Conservation (phyloP, 148 eudicot genomes). For the Heliamphora exappendiculata region DNA sequence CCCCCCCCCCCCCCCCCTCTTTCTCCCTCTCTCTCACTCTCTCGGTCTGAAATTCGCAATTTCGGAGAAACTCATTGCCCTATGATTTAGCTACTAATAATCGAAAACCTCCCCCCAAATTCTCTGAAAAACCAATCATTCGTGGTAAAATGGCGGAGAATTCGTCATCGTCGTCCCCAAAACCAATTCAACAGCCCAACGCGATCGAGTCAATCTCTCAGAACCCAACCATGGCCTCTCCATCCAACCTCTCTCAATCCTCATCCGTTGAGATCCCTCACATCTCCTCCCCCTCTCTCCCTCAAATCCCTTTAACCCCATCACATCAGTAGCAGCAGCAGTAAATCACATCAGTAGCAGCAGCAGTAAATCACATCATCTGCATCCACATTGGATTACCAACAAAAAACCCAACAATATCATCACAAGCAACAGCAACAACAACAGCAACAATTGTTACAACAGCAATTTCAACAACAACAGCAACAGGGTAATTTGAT, state of each 20-base stretch:
- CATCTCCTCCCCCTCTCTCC: too few relatives aligned
- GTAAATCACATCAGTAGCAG: too few relatives aligned
- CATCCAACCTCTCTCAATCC: slow-evolving; percentile 42
- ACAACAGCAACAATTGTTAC: slow-evolving; percentile 27
- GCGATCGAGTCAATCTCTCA: slow-evolving; percentile 29
- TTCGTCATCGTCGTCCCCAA: slow-evolving; percentile 35
- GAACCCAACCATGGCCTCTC: slow-evolving; percentile 28
- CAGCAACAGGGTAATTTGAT: slow-evolving; percentile 24
- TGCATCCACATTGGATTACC: too few relatives aligned
- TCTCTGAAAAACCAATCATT: background rate
- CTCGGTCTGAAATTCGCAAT: too few relatives aligned
- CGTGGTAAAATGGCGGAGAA: slow-evolving; percentile 37
- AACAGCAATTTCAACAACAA: slow-evolving; percentile 12
- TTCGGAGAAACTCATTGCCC: too few relatives aligned
- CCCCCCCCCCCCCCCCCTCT: too few relatives aligned
- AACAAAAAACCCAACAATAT: too few relatives aligned
- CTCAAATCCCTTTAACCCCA: too few relatives aligned
- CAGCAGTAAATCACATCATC: slow-evolving; percentile 13
- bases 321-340: slow-evolving; percentile 41
- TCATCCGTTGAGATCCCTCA: slow-evolving; percentile 44
- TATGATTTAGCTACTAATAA: too few relatives aligned
- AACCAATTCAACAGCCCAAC: slow-evolving; percentile 39
- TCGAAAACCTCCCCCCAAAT: background rate
- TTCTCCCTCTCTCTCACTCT: too few relatives aligned
- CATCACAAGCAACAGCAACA: too few relatives aligned